These are phyloP conservation scores for Coemansia sp. DNA, from an alignment of 192 early-diverging fungal species.

Conservation along the genomic window DNA sequence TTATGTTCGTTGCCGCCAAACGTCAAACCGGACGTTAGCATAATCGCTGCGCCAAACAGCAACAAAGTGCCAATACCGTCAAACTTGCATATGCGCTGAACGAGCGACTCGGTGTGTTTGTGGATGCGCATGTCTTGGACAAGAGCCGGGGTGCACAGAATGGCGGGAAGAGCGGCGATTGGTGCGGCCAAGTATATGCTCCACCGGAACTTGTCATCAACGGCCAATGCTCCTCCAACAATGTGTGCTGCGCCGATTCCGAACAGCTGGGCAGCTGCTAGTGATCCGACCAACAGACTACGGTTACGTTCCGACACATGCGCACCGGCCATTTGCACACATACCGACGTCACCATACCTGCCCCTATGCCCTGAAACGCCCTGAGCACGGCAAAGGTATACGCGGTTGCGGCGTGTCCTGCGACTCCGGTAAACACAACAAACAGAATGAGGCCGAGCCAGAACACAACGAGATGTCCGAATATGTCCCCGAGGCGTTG, in stretches of 20 bases:
- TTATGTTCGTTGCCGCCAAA: slow-evolving; percentile 53
- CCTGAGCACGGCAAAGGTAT: slow-evolving; percentile 37
- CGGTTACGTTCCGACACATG: slow-evolving; percentile 35
- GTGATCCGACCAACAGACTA: slow-evolving; percentile 24
- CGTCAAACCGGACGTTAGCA: slow-evolving; percentile 39
- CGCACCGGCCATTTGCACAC: slow-evolving; percentile 16
- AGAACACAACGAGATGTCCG: slow-evolving; percentile 33
- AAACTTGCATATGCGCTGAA: slow-evolving; percentile 20
- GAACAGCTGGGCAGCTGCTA: slow-evolving; percentile 42
- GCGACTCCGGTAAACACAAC: slow-evolving; percentile 34
- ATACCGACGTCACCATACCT: slow-evolving; percentile 28
- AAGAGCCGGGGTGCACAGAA: slow-evolving; percentile 46
- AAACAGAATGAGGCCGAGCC: slow-evolving; percentile 34
- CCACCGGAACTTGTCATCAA: slow-evolving; percentile 41
- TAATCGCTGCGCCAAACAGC: slow-evolving; percentile 37
- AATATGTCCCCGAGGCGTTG: slow-evolving; percentile 30
- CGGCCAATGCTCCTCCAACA: slow-evolving; percentile 42
- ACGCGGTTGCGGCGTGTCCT: slow-evolving; percentile 19
- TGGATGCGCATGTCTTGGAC: slow-evolving; percentile 11
- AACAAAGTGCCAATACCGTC: slow-evolving; percentile 36
- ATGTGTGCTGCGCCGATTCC: slow-evolving; percentile 43
- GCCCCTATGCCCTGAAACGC: slow-evolving; percentile 48
- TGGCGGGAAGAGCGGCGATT: slow-evolving; percentile 25
- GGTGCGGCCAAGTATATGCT: slow-evolving; percentile 40
- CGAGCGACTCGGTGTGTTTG: slow-evolving; percentile 20